Evolutionary conservation across 257 asterid species (phyloP).

Genomic region (Nicotiana noctiflora): DNA sequence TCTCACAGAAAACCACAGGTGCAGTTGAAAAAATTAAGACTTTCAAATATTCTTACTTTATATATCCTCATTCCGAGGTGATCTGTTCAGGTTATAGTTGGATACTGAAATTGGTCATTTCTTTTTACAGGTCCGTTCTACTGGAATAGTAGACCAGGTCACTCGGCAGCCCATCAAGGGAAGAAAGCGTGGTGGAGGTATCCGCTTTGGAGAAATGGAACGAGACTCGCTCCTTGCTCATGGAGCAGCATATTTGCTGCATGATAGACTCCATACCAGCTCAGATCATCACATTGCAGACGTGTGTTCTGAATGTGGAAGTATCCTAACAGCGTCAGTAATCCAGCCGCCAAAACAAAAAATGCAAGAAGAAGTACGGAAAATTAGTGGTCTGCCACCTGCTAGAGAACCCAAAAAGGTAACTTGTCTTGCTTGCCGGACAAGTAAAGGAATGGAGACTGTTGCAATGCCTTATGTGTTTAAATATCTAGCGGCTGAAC

Average conservation of each 20-base stretch:
- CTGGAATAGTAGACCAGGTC: conserved; percentile 74
- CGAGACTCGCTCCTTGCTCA: conserved; percentile 95
- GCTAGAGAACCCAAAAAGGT: conserved; percentile 53
- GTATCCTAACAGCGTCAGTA: conserved; percentile 66
- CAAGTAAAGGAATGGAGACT: conserved; percentile 92
- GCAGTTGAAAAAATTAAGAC: background rate
- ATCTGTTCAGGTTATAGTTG: background rate
- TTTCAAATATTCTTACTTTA: background rate
- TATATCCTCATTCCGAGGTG: background rate
- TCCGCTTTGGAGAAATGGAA: conserved; percentile 99
- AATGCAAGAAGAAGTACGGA: conserved; percentile 22
- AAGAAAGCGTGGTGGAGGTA: conserved; percentile 92
- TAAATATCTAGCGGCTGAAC: conserved; percentile 82
- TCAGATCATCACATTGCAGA: conserved; percentile 92
- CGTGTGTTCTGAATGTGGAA: conserved; percentile 83
- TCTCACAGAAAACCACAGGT: background rate
- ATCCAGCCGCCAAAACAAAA: conserved; percentile 37
- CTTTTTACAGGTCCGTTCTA: conserved; percentile 74
- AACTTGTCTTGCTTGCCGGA: conserved; percentile 56
- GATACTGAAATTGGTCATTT: background rate
- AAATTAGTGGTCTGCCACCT: conserved; percentile 49
- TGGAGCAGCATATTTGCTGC: conserved; percentile 89
- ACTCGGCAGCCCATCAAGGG: conserved; percentile 97
- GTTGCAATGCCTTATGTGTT: conserved; percentile 96
- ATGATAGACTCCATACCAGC: conserved; percentile 88